Base-by-base conservation (phyloP, 345 rosid species). In the Moricandia moricandioides region DNA sequence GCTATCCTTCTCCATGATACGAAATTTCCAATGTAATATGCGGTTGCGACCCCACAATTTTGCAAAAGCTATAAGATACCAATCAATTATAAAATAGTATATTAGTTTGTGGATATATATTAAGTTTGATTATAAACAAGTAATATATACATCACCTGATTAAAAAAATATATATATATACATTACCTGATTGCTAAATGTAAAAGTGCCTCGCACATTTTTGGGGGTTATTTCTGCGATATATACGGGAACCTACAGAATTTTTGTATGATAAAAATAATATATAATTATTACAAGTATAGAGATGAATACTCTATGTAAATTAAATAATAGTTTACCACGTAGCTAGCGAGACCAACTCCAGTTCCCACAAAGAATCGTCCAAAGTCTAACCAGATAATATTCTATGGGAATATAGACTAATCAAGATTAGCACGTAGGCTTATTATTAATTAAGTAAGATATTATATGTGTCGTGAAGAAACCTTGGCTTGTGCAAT, bases 401-500 rank as follows among this genome's bases (percentile, higher is more conserved):
- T 37, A 43, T 33, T 49, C 73, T 67, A 74, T 11, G 24, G 27
- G 2, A 10, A 74, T n/a, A 67, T 34, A 24, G 51, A 24, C 3
- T 24, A 74, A 59, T 74, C 40, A 0, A 21, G 8, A 74, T 58
- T 56, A 74, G 6, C 2, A 49, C 47, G 34, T 12, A 21, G 13
- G 49, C 0, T 27, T 64, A 64, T 30, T 18, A 17, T 17, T 0
- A 49, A 14, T 47, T 8, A 30, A 21, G 27, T 55, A 55, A 56
- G 37, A 8, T 4, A 47, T 43, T 43, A 43, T 0, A 43, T 43
- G 51, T 1, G 16, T n/a, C 12, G 51, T 16, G 16, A 65, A 39
- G 16, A 62, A 69, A 84, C 91, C 88, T 87, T 37, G 13, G 91
- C 62, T 30, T 79, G 72, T 9, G 80, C 80, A 59, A 82, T 79